These are phyloP conservation scores for Leishmania braziliensis DNA, from an alignment of 208 protist species.

Conservation along the genomic window DNA sequence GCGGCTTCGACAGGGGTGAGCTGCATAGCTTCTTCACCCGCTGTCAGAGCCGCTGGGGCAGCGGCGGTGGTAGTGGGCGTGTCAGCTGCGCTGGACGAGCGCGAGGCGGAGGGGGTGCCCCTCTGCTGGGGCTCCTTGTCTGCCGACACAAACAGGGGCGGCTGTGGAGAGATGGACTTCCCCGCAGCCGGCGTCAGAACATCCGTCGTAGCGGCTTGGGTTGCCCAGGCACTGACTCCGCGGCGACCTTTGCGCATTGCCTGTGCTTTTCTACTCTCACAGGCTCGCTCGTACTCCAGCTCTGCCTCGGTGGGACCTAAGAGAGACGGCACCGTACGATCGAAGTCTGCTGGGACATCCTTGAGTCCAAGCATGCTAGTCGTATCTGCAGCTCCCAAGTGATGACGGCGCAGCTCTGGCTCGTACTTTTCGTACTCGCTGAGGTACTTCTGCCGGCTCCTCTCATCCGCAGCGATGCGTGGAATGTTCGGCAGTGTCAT, in stretches of 20 bases:
- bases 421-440: conserved; percentile 91
- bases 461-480: conserved; percentile 71
- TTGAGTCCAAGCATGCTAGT: conserved; percentile 76
- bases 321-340: conserved; percentile 61
- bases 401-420: conserved; percentile 85
- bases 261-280: conserved; percentile 18
- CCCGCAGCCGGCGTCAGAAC: background rate
- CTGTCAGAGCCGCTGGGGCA: background rate
- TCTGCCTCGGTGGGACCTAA: conserved; percentile 72
- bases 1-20: background rate
- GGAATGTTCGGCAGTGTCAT: conserved; percentile 88
- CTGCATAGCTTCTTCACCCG: background rate
- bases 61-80: conserved; percentile 1
- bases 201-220: background rate
- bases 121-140: background rate
- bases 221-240: background rate
- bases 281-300: conserved; percentile 49
- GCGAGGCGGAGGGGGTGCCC: background rate
- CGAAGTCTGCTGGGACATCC: conserved; percentile 58
- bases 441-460: conserved; percentile 73
- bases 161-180: background rate
- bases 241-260: conserved; percentile 7
- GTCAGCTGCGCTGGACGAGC: background rate
- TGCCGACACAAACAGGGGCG: background rate
- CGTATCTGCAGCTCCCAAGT: conserved; percentile 71